Conservation (phyloP, 225 moss, liverwort and hornwort genomes). For the Lunularia cruciata region DNA sequence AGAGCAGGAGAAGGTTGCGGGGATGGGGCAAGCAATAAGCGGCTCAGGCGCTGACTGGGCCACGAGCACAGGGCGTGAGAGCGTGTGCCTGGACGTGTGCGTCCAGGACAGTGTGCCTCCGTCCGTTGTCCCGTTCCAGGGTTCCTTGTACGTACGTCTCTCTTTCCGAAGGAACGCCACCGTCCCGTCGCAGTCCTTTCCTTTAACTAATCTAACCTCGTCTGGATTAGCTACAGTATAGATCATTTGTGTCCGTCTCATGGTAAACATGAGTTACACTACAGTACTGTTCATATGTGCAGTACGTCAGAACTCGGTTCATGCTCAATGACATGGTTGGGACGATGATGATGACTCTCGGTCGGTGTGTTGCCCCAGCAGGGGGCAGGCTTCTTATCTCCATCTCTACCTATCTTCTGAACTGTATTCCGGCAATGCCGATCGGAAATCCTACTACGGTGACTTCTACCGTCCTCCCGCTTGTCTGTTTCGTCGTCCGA, state of each 20-base stretch:
- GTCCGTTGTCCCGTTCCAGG: constrained; percentile 7
- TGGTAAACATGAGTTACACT: too few relatives aligned
- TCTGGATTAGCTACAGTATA: too few relatives aligned
- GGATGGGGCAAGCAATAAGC: constrained; percentile 17
- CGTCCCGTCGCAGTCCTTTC: too few relatives aligned
- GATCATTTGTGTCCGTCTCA: too few relatives aligned
- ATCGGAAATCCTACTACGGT: neutral
- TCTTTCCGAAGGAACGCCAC: too few relatives aligned
- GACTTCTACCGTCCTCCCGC: neutral
- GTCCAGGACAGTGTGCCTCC: constrained; percentile 2
- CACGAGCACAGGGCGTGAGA: constrained; percentile 37
- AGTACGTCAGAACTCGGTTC: too few relatives aligned
- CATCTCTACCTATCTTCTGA: neutral
- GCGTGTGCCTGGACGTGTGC: constrained; percentile 31
- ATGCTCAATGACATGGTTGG: too few relatives aligned
- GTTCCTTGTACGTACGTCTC: too few relatives aligned
- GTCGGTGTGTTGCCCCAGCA: neutral
- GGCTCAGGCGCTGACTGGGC: constrained; percentile 32
- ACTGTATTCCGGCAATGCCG: neutral
- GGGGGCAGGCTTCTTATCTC: constrained; percentile 1
- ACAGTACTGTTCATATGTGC: too few relatives aligned
- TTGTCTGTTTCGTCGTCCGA: neutral
- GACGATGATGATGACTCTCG: too few relatives aligned
- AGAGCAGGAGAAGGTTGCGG: constrained; percentile 12
- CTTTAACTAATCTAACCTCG: too few relatives aligned